phyloP scores from a whole-genome alignment of 768 basidiomycete species.

The Podaxis sp. region DNA sequence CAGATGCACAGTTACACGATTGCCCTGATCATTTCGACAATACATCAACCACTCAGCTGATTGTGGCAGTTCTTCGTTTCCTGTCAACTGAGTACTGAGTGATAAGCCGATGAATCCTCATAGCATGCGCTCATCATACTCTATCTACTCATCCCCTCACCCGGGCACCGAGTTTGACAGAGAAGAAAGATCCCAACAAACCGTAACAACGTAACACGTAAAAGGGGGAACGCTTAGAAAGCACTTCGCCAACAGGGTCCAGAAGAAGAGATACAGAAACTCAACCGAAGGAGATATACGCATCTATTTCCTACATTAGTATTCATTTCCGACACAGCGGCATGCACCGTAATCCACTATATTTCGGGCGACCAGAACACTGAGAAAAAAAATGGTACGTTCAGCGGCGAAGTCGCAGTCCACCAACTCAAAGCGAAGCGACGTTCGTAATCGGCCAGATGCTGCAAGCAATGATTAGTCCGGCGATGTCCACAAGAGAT shows the following conservation, averaged over 20 bases:
- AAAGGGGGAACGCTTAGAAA: not conserved
- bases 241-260: not conserved
- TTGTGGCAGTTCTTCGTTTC: not conserved
- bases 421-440: constrained; percentile 41
- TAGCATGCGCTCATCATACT: not conserved
- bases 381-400: not conserved
- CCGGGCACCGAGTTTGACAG: not conserved
- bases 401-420: not conserved
- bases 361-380: not conserved
- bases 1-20: not conserved
- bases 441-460: constrained; percentile 72
- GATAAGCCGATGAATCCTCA: no score
- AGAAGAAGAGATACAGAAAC: not conserved
- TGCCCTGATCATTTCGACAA: not conserved
- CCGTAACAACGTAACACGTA: not conserved
- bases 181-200: not conserved
- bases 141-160: not conserved
- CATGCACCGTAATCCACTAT: not conserved
- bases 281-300: not conserved
- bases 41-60: not conserved
- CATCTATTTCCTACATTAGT: not conserved
- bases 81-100: not conserved
- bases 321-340: not conserved
- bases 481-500: not conserved
- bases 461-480: constrained; percentile 31